These are phyloP conservation scores for Chlorencoelia australis DNA, from an alignment of 2,329 filamentous ascomycete species.

Conservation along the genomic window DNA sequence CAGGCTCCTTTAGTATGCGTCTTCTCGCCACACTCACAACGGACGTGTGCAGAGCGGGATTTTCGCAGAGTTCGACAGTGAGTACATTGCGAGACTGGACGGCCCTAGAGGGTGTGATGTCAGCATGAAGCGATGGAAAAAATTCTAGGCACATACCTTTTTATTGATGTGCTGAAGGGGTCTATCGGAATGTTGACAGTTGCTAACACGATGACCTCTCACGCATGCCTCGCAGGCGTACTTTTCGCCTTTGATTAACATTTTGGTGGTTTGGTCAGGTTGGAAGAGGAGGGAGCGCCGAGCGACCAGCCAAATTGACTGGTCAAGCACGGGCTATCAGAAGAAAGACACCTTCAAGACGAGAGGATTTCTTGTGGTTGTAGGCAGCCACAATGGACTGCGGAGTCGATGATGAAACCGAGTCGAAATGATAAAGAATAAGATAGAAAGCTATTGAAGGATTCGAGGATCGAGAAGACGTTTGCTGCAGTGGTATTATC, in stretches of 20 bases:
- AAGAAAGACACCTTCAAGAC: slow-evolving; percentile 20
- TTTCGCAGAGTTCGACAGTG: slow-evolving; percentile 96
- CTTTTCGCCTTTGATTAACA: slow-evolving; percentile 93
- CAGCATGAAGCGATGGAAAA: slow-evolving; percentile 1
- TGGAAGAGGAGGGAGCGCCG: too few relatives aligned
- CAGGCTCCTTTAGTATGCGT: slow-evolving; percentile 50
- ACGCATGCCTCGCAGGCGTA: slow-evolving; percentile 90
- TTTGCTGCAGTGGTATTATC: slow-evolving; percentile 20
- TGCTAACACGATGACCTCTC: slow-evolving; percentile 96
- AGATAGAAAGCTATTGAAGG: slow-evolving; percentile 3
- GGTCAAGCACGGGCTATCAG: too few relatives aligned
- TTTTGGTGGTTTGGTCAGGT: slow-evolving; percentile 30
- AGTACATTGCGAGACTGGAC: slow-evolving; percentile 93
- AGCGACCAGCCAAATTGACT: too few relatives aligned
- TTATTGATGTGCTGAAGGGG: slow-evolving; percentile 92
- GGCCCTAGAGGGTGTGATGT: slow-evolving; percentile 41
- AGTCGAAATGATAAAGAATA: slow-evolving; percentile 20
- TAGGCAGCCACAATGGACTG: slow-evolving; percentile 23
- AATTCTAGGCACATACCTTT: slow-evolving; percentile 39
- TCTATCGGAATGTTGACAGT: slow-evolving; percentile 90
- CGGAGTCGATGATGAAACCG: slow-evolving; percentile 27
- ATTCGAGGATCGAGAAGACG: slow-evolving; percentile 7
- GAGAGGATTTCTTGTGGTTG: slow-evolving; percentile 18
- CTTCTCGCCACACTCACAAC: slow-evolving; percentile 94
- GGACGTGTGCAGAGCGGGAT: slow-evolving; percentile 86